Base-by-base conservation (phyloP, 768 basidiomycete species). In the Paxillus involutus region DNA sequence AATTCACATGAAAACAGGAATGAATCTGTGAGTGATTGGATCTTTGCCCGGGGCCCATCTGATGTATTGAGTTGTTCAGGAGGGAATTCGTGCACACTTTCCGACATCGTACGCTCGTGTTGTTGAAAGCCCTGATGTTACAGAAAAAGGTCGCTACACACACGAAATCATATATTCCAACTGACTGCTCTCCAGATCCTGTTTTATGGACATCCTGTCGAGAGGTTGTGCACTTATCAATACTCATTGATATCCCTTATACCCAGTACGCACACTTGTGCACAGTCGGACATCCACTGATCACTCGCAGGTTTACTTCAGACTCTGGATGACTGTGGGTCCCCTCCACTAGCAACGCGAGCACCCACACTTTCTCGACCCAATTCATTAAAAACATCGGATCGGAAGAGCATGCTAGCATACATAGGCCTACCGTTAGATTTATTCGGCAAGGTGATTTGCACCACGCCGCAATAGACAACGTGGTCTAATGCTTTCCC, bases 191-290 rank as follows among this genome's bases (percentile, higher is more conserved):
- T 6, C 47, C 65, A 96, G 94, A 89, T 98, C 54, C 89, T 98
- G 86, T 95, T 99, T 71, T 97, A 83, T 63, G 95, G 95, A 6
- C 92, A 96, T 65, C 96, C 96, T 0, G 96, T 98, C 2, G 97
- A 99, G 71, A 85, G 86, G 44, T 74, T 99, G 17, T 98, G 96
- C 74, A 98, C 94, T 24, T 98, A 93, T 66, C 97, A 99, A 69
- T 99, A 99, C 69, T 96, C 94, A 0, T 78, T 98, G n/a, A 82
- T 97, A 44, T 94, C 96, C 0, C 78, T 98, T 8, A 80, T 98
- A 56, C 96, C 96, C 10, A 90, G 92, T 91, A 43, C 24, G 53
- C 60, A 49, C 24, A 10, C 24, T 8, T 29, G 24, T 40, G 9
- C 11, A 16, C 35, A 8, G n/a, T 42, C 14, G 51, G 42, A 12